These are phyloP conservation scores for Fennellomyces sp. DNA, from an alignment of 371 early-diverging fungal species.

Conservation along the genomic window DNA sequence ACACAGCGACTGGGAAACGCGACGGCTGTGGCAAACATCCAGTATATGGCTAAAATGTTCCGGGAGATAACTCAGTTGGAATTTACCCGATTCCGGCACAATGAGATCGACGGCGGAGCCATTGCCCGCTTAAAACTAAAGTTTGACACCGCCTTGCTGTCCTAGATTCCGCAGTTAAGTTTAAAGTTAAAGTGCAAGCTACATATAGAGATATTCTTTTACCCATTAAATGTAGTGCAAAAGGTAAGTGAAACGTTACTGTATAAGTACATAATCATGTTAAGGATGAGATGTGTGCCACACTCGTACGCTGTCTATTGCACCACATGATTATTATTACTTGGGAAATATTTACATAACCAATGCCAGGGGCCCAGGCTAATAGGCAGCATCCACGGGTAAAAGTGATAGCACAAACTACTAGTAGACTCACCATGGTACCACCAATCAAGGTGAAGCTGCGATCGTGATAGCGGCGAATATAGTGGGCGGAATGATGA, in stretches of 20 bases:
- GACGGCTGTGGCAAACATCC: no score
- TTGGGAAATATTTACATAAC: not conserved
- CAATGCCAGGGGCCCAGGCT: not conserved
- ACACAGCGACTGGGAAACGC: no score
- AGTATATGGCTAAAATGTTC: no score
- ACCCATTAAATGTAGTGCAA: constrained; percentile 1
- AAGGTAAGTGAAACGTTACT: not conserved
- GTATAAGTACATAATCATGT: not conserved
- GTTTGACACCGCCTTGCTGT: not conserved
- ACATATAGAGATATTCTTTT: not conserved
- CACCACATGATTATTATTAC: not conserved
- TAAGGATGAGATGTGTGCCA: no score
- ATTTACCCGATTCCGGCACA: no score
- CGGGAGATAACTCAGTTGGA: no score
- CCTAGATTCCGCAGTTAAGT: not conserved
- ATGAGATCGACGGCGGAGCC: no score
- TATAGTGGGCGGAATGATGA: not conserved
- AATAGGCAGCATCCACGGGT: not conserved
- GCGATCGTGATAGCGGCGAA: not conserved
- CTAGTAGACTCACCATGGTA: no score
- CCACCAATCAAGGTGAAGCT: not conserved
- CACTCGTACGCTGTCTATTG: not conserved
- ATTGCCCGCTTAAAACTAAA: no score
- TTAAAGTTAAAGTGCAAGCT: not conserved
- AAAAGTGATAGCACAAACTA: no score